Conservation (phyloP, 306 rosid species). For the Trifolium repens region DNA sequence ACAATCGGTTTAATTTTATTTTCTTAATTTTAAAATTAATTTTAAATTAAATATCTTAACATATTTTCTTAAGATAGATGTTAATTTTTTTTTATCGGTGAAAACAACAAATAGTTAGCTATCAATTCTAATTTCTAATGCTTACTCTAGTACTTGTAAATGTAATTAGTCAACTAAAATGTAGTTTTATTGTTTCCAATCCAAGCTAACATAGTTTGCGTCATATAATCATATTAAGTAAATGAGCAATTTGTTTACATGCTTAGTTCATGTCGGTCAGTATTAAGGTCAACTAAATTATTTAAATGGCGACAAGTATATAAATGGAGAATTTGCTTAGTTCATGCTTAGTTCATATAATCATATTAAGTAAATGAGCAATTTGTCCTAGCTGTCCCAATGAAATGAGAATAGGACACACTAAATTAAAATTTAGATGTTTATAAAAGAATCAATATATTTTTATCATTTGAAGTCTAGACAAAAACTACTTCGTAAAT, state of each 20-base stretch:
- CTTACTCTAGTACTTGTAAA: not conserved
- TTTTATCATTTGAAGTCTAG: not conserved
- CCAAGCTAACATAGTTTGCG: not conserved
- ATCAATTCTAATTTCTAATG: not conserved
- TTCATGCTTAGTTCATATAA: too few species aligned
- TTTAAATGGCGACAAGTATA: constrained; percentile 13
- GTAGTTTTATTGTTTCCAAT: constrained; percentile 2
- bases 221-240: not conserved
- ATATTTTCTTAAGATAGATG: too few species aligned
- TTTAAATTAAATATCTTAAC: too few species aligned
- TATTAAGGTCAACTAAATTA: constrained; percentile 34
- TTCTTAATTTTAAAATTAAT: too few species aligned
- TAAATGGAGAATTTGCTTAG: too few species aligned
- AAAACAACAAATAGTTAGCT: not conserved
- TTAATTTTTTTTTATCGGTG: too few species aligned
- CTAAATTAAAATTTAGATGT: not conserved
- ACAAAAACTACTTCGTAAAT: not conserved
- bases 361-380: too few species aligned
- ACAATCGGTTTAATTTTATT: too few species aligned
- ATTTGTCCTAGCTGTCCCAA: constrained; percentile 33
- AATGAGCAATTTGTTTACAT: constrained; percentile 36
- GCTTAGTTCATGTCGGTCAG: constrained; percentile 46
- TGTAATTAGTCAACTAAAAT: constrained; percentile 9
- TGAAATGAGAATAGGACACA: not conserved
- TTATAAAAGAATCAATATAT: not conserved